Conservation (phyloP, 208 protist species). For the Porcisia hertigi region DNA sequence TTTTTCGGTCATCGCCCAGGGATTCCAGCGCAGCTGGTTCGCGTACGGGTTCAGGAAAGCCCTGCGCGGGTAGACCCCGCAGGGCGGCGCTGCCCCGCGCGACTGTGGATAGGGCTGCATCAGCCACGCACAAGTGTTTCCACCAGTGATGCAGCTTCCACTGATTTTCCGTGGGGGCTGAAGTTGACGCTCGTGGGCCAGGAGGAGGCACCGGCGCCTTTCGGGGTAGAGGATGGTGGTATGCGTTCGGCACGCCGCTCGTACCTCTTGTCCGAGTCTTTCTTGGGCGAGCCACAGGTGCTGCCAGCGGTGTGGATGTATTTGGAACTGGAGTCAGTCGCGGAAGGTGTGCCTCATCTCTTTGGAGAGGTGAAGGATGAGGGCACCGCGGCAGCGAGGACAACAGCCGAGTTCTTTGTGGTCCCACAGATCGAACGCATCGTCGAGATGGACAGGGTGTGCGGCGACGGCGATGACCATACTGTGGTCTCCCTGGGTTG, state of each 20-base stretch:
- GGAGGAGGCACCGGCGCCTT: conserved; percentile 18
- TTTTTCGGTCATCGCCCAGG: conserved; percentile 32
- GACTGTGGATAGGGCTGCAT: conserved; percentile 72
- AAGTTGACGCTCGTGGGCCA: conserved; percentile 47
- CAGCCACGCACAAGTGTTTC: conserved; percentile 30
- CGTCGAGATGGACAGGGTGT: not conserved
- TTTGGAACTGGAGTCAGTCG: conserved; percentile 47
- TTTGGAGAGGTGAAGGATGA: not conserved
- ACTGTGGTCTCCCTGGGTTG: too few species aligned
- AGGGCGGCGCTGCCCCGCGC: conserved; percentile 21
- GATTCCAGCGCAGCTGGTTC: conserved; percentile 38
- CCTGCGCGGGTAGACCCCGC: too few species aligned
- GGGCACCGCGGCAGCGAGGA: not conserved
- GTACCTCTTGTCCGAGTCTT: conserved; percentile 60
- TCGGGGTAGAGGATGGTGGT: not conserved
- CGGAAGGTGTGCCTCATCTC: not conserved
- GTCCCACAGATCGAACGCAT: conserved; percentile 46
- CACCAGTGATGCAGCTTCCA: not conserved
- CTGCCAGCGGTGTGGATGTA: conserved; percentile 73
- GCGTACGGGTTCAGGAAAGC: conserved; percentile 32
- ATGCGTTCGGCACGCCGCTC: conserved; percentile 19
- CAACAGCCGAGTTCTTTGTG: conserved; percentile 43
- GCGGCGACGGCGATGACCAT: not conserved
- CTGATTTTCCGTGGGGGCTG: conserved; percentile 29
- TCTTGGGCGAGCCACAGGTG: conserved; percentile 42